Evolutionary conservation across 352 stramenopile species (phyloP).

Genomic region (Phytophthora quininea): DNA sequence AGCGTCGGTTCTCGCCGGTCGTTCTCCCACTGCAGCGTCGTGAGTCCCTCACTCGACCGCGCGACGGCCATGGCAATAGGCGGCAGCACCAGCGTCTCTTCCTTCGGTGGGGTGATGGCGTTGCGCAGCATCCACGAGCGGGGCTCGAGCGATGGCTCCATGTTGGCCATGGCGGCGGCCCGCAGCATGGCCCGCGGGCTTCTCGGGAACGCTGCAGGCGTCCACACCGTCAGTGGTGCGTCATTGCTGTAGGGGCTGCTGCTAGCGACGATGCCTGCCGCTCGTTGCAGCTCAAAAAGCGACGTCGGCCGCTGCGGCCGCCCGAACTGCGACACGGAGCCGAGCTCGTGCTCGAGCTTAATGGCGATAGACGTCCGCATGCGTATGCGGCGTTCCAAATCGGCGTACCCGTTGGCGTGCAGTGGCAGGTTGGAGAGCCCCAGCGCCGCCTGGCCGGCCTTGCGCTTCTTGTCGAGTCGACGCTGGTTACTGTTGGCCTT

Average conservation of each 20-base stretch:
- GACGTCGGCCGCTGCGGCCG: conserved; percentile 23
- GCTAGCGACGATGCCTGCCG: conserved; percentile 12
- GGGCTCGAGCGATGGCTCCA: conserved; percentile 23
- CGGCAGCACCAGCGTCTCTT: conserved; percentile 30
- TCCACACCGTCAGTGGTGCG: conserved; percentile 18
- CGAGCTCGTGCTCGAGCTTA: conserved; percentile 45
- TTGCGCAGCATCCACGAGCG: conserved; percentile 22
- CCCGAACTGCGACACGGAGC: conserved; percentile 37
- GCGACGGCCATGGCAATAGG: conserved; percentile 45
- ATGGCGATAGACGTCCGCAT: conserved; percentile 44
- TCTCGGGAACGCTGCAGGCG: conserved; percentile 33
- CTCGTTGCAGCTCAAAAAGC: conserved; percentile 34
- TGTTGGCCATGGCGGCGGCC: conserved; percentile 37
- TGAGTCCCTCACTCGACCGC: conserved; percentile 34
- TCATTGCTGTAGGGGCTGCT: no score
- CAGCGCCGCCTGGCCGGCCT: conserved; percentile 47
- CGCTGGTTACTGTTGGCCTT: conserved; percentile 87
- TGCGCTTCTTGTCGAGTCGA: conserved; percentile 78
- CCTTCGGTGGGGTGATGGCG: conserved; percentile 12
- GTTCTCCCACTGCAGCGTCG: conserved; percentile 34
- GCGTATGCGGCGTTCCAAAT: conserved; percentile 39
- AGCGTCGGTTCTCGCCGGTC: conserved; percentile 29
- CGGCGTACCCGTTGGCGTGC: conserved; percentile 26
- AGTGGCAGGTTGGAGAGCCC: conserved; percentile 32
- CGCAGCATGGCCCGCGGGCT: conserved; percentile 51